Conservation (phyloP, 129 eudicot genomes). For the Rutidosis leptorrhynchoides region DNA sequence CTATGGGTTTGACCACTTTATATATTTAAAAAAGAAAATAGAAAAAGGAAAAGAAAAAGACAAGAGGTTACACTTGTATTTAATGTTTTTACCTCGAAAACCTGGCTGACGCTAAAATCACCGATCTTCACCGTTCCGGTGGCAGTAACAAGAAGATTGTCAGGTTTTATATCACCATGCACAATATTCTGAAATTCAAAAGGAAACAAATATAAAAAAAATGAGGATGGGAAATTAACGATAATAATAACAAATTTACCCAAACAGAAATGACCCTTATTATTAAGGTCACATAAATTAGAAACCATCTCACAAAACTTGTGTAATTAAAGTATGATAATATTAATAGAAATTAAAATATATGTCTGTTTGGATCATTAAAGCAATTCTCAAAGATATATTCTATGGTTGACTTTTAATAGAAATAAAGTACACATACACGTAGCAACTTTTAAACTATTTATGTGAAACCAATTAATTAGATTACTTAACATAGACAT, state of each 20-base stretch:
- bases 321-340: not conserved
- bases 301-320: not conserved
- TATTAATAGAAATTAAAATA: constrained; percentile 7
- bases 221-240: not conserved
- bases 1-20: not conserved
- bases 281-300: not conserved
- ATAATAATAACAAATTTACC: not conserved
- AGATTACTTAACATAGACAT: not conserved
- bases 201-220: no score
- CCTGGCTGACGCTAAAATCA: constrained; percentile 98
- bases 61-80: no score
- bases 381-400: not conserved
- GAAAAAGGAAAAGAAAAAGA: not conserved
- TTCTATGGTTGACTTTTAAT: not conserved
- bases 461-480: not conserved
- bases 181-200: constrained; percentile 60
- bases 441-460: not conserved
- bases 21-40: not conserved
- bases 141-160: constrained; percentile 79
- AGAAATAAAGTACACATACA: not conserved
- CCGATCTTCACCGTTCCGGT: constrained; percentile 86
- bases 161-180: constrained; percentile 96
- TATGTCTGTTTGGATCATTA: constrained; percentile 2
- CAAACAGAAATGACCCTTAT: not conserved
- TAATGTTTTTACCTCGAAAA: constrained; percentile 77